Evolutionary conservation across 1,284 basidiomycete genomes (phyloP), one percentile per base, ranked within the genome.

Genomic region (Ganoderma lingzhi): DNA sequence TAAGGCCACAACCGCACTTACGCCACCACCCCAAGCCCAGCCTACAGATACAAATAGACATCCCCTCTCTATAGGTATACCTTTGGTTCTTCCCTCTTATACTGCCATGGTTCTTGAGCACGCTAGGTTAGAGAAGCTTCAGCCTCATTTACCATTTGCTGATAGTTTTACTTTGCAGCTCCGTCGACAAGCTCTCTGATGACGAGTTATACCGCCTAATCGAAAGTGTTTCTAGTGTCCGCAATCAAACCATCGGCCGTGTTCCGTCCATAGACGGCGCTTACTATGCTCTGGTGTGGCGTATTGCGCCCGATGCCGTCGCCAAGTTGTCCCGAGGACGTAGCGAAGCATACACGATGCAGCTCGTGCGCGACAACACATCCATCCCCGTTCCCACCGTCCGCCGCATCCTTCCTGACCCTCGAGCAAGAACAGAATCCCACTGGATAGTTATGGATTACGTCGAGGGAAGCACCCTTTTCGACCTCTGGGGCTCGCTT

Each of bases 331-430:
- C 55, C 2, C 2, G 2, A 9, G 55, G 55, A 56, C 32, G 1
- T 15, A 19, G 55, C 17, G 55, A 56, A 56, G 55, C 55, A 10
- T 35, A 35, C 55, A 56, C 55, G 17, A 56, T 56, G 55, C 55
- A 56, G 55, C 17, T 56, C 30, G 55, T 56, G 32, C 30, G 55
- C 55, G 17, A 35, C 55, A 56, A 56, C 30, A 56, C 55, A 15
- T 56, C 55, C 1, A 56, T 56, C 32, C 55, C 55, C 55, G 55
- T 56, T 56, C 55, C 55, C 5, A 35, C 55, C 32, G 30, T 56
- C 55, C 55, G 55, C 8, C 55, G 55, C 28, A 28, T 55, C 53
- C 53, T 55, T 2, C 53, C 53, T 6, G 14, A 32, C 53, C 53
- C 5, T 6, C 28, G 15, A 9, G 2, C 53, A 32, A 1, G 10